phyloP scores from a whole-genome alignment of 2,329 filamentous ascomycete genomes.

The Ascochyta fabae region DNA sequence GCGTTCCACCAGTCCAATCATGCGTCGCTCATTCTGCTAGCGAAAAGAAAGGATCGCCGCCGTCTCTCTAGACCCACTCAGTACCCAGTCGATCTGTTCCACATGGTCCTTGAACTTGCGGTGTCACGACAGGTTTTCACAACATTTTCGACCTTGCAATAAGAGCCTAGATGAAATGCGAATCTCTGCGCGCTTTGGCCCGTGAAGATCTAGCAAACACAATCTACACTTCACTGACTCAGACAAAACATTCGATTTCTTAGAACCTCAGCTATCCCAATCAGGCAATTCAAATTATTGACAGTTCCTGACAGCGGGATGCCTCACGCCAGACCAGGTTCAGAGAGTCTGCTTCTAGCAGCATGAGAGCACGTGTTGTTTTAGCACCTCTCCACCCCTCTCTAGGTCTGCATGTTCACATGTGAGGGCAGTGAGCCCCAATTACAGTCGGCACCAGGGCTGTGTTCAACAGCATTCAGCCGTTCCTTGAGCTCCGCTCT shows the following conservation, averaged over 20 bases:
- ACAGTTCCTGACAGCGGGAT: conserved; percentile 19
- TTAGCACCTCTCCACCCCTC: not conserved
- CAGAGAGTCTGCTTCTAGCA: not conserved
- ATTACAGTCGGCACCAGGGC: not conserved
- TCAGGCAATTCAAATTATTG: conserved; percentile 3
- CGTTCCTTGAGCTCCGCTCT: not conserved
- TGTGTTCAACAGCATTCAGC: not conserved
- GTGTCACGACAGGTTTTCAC: conserved; percentile 15
- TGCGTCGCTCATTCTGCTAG: conserved; percentile 16
- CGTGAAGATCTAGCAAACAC: not conserved
- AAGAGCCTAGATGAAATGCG: not conserved
- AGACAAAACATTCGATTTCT: conserved; percentile 1
- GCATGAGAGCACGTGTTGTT: conserved; percentile 12
- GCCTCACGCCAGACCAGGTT: conserved; percentile 15
- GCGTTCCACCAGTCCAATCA: conserved; percentile 16
- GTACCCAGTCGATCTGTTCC: not conserved
- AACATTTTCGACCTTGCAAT: conserved; percentile 1
- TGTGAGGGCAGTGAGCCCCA: conserved; percentile 4
- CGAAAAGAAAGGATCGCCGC: conserved; percentile 14
- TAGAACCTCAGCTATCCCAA: conserved; percentile 3
- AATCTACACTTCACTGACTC: conserved; percentile 3
- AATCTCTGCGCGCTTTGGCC: not conserved
- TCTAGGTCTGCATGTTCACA: conserved; percentile 5
- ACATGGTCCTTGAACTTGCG: conserved; percentile 2
- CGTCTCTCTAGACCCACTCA: conserved; percentile 16